These are phyloP conservation scores for Geranium brycei DNA, from an alignment of 345 rosid species.

Conservation along the genomic window DNA sequence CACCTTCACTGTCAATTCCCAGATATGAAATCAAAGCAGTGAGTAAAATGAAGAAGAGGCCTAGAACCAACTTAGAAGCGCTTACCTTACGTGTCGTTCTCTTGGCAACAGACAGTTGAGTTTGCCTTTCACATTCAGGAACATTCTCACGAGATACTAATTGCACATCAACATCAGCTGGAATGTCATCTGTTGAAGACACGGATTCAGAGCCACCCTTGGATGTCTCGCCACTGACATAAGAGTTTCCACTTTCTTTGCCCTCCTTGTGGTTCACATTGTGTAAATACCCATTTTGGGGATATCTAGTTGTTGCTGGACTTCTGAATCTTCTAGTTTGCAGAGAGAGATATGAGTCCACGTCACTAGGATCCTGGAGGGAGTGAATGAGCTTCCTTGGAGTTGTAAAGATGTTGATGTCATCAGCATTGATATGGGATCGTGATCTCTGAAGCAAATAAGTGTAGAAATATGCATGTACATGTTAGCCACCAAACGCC, in stretches of 20 bases:
- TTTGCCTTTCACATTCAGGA: constrained; percentile 10
- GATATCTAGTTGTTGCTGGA: constrained; percentile 34
- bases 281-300: constrained; percentile 21
- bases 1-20: constrained; percentile 26
- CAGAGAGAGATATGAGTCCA: constrained; percentile 27
- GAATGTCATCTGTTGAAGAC: constrained; percentile 40
- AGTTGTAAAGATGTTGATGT: constrained; percentile 38
- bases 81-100: constrained; percentile 15
- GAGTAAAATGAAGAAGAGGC: constrained; percentile 24
- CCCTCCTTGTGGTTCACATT: too few relatives aligned
- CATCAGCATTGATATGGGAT: constrained; percentile 28
- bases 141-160: constrained; percentile 8
- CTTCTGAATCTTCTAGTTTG: constrained; percentile 28
- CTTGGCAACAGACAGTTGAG: constrained; percentile 4
- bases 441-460: constrained; percentile 37
- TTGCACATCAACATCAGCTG: constrained; percentile 9
- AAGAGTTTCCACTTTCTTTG: constrained; percentile 26
- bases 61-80: constrained; percentile 22
- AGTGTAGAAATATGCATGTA: too few relatives aligned
- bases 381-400: constrained; percentile 52
- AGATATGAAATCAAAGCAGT: constrained; percentile 23
- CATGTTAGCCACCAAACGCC: too few relatives aligned
- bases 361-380: constrained; percentile 47
- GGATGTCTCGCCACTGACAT: constrained; percentile 14
- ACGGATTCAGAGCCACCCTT: constrained; percentile 25